A percentile compares a stretch with the other conserved stretches of the same genome.
These are phyloP conservation scores for Tuber indicum DNA, from an alignment of 495 filamentous ascomycete genomes.

Conservation along the genomic window DNA sequence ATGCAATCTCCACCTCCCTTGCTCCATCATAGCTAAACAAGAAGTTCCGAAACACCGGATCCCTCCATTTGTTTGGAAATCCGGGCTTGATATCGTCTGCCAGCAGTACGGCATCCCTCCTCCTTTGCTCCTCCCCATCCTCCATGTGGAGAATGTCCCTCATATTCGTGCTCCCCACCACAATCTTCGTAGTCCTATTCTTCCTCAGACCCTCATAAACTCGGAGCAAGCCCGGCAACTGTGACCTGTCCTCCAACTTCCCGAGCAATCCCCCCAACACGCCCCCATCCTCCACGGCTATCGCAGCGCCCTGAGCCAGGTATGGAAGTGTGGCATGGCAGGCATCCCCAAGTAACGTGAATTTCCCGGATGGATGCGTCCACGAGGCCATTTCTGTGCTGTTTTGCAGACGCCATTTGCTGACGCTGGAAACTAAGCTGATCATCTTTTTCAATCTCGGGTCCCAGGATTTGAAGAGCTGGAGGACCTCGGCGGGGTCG, in stretches of 20 bases:
- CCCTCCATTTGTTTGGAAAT: slow-evolving; percentile 59
- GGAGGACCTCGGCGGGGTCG: slow-evolving; percentile 48
- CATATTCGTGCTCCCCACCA: slow-evolving; percentile 50
- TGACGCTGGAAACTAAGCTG: slow-evolving; percentile 46
- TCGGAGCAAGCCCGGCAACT: slow-evolving; percentile 49
- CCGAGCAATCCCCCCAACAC: slow-evolving; percentile 49
- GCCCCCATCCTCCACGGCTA: slow-evolving; percentile 52
- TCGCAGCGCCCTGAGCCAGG: slow-evolving; percentile 57
- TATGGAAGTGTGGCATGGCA: slow-evolving; percentile 67
- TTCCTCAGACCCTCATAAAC: slow-evolving; percentile 59
- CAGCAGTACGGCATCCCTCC: slow-evolving; percentile 50
- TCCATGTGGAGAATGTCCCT: slow-evolving; percentile 56
- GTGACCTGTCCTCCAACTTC: slow-evolving; percentile 40
- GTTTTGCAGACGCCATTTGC: slow-evolving; percentile 51
- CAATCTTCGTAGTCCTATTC: slow-evolving; percentile 53
- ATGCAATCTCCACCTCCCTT: slow-evolving; percentile 51
- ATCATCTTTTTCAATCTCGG: slow-evolving; percentile 49
- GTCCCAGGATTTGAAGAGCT: slow-evolving; percentile 51
- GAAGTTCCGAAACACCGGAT: slow-evolving; percentile 55
- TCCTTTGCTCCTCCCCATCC: slow-evolving; percentile 52
- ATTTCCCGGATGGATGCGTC: slow-evolving; percentile 43
- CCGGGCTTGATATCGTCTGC: slow-evolving; percentile 46
- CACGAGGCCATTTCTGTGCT: slow-evolving; percentile 43
- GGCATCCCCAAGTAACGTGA: slow-evolving; percentile 51
- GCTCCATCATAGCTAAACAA: slow-evolving; percentile 59